These are phyloP conservation scores for Cercospora canescens DNA, from an alignment of 2,329 filamentous ascomycete species.

Conservation along the genomic window DNA sequence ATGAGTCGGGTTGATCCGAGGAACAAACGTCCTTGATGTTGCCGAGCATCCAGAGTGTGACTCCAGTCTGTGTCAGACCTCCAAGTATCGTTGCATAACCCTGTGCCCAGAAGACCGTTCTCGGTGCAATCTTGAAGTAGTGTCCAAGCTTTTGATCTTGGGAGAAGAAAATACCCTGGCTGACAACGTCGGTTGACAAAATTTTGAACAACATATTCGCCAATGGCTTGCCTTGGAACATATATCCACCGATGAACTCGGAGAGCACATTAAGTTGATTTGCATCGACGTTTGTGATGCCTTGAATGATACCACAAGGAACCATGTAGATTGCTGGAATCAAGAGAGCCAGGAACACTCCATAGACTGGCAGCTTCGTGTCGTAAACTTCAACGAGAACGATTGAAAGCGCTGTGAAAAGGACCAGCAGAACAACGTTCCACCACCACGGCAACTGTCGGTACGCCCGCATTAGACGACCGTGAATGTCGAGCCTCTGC, in stretches of 20 bases:
- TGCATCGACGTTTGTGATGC: slow-evolving; percentile 61
- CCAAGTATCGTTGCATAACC: slow-evolving; percentile 46
- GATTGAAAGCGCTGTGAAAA: slow-evolving; percentile 30
- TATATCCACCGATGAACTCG: slow-evolving; percentile 54
- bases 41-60: slow-evolving; percentile 51
- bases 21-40: slow-evolving; percentile 42
- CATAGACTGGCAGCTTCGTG: slow-evolving; percentile 69
- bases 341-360: slow-evolving; percentile 72
- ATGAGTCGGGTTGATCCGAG: slow-evolving; percentile 46
- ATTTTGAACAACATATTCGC: slow-evolving; percentile 37
- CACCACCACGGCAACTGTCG: slow-evolving; percentile 78
- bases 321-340: slow-evolving; percentile 84
- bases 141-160: slow-evolving; percentile 41
- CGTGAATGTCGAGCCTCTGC: slow-evolving; percentile 53
- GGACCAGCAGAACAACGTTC: slow-evolving; percentile 39
- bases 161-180: slow-evolving; percentile 35
- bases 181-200: slow-evolving; percentile 35
- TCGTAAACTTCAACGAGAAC: slow-evolving; percentile 31
- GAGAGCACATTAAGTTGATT: slow-evolving; percentile 43
- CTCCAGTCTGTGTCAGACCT: slow-evolving; percentile 44
- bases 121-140: slow-evolving; percentile 42
- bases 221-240: slow-evolving; percentile 43
- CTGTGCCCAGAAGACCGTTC: slow-evolving; percentile 49
- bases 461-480: slow-evolving; percentile 79
- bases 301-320: slow-evolving; percentile 90